A percentile compares a stretch with the other conserved stretches of the same genome.
Evolutionary conservation across 2,329 filamentous ascomycete species (phyloP).

Genomic region (Eutypa lata): DNA sequence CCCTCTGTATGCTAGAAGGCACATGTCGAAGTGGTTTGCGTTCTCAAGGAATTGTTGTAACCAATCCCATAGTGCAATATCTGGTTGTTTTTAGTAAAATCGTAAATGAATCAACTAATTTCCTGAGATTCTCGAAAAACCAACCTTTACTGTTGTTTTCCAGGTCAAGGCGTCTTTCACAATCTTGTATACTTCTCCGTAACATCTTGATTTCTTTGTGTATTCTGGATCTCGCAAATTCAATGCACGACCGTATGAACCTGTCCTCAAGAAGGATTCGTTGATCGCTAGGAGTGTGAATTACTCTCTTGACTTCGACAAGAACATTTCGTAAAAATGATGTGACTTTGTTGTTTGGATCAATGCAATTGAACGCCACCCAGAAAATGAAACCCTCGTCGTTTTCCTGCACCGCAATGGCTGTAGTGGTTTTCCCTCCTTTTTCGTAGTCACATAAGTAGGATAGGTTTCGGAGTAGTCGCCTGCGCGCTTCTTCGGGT

Average conservation of each 20-base stretch:
- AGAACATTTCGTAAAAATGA: constrained; percentile 30
- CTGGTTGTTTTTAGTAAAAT: not conserved
- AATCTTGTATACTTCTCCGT: not conserved
- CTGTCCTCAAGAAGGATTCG: not conserved
- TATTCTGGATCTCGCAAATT: constrained; percentile 10
- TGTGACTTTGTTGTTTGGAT: constrained; percentile 13
- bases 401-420: constrained; percentile 38
- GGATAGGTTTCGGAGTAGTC: constrained; percentile 38
- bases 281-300: not conserved
- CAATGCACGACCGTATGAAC: constrained; percentile 19
- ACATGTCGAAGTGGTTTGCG: not conserved
- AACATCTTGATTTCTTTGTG: constrained; percentile 10
- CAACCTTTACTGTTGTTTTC: constrained; percentile 3
- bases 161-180: not conserved
- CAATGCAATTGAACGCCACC: constrained; percentile 37
- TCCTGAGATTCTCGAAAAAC: not conserved
- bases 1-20: not conserved
- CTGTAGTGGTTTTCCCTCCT: constrained; percentile 42
- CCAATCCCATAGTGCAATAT: not conserved
- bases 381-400: constrained; percentile 36
- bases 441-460: constrained; percentile 45
- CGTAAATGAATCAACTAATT: not conserved
- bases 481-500: not conserved
- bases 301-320: constrained; percentile 2
- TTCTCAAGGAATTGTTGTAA: not conserved